Conservation (phyloP, 139 green algal genomes). For the Pseudopediastrum boryanum region DNA sequence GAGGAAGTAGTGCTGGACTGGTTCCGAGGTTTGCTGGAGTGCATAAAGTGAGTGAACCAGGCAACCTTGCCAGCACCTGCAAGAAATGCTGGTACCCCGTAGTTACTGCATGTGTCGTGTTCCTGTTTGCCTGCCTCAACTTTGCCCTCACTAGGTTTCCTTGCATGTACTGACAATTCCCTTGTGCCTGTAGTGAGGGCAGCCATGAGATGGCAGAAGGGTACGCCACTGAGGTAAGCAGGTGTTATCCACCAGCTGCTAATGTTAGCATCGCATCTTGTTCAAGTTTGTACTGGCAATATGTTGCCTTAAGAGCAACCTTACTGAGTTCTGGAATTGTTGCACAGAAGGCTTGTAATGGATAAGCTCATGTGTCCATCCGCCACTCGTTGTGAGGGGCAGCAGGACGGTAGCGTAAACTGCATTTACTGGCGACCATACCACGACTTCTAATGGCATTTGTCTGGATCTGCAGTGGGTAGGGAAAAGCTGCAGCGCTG, state of each 20-base stretch:
- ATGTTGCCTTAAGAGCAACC: too few species aligned
- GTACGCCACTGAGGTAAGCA: constrained; percentile 20
- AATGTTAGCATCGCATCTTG: too few species aligned
- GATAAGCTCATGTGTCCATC: too few species aligned
- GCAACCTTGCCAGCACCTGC: not conserved
- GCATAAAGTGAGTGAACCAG: constrained; percentile 49
- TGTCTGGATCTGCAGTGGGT: not conserved
- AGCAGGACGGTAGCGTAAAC: too few species aligned
- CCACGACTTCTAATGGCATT: too few species aligned
- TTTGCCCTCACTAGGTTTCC: not conserved
- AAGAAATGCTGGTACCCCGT: not conserved
- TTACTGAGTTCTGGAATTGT: too few species aligned
- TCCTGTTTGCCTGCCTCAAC: not conserved
- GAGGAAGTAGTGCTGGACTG: constrained; percentile 50
- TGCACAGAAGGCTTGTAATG: too few species aligned
- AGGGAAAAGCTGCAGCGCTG: not conserved
- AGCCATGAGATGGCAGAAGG: constrained; percentile 19
- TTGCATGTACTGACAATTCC: not conserved
- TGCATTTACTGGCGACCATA: too few species aligned
- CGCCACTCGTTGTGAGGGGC: too few species aligned
- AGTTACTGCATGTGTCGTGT: not conserved
- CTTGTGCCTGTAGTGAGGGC: constrained; percentile 19
- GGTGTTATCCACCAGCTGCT: not conserved
- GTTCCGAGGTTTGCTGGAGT: constrained; percentile 55
- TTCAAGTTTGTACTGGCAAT: too few species aligned